phyloP scores from a whole-genome alignment of 495 filamentous ascomycete genomes.

The Aspergillus diversus region DNA sequence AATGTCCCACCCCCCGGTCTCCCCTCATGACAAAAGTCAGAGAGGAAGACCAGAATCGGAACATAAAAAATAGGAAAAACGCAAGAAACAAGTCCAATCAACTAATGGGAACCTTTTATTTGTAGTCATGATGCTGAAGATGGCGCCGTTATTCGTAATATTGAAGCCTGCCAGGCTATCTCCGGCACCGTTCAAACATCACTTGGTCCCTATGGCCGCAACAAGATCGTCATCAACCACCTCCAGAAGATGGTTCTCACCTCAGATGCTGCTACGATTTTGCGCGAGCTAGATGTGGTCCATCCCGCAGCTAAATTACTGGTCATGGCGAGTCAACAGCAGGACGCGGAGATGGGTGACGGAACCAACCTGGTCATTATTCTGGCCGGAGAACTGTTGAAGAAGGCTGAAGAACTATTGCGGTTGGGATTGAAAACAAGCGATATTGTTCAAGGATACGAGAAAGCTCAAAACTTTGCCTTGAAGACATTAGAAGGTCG shows the following conservation, averaged over 20 bases:
- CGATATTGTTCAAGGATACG: constrained; percentile 94
- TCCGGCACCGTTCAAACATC: constrained; percentile 95
- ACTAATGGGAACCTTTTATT: constrained; percentile 21
- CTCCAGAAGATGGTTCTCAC: constrained; percentile 99
- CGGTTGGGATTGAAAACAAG: constrained; percentile 95
- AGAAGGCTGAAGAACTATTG: constrained; percentile 95
- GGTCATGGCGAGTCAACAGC: constrained; percentile 99
- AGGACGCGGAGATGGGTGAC: constrained; percentile 98
- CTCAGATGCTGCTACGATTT: constrained; percentile 95
- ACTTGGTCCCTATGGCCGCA: constrained; percentile 94
- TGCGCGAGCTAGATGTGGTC: constrained; percentile 96
- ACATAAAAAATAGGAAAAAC: constrained; percentile 1
- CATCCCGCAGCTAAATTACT: constrained; percentile 97
- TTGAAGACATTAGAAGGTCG: constrained; percentile 78
- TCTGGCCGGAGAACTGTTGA: constrained; percentile 91
- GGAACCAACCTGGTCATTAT: constrained; percentile 98
- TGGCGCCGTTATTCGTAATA: constrained; percentile 97
- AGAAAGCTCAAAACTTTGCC: constrained; percentile 88
- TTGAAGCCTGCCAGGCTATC: constrained; percentile 97
- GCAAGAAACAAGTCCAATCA: constrained; percentile 7
- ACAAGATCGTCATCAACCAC: constrained; percentile 99
- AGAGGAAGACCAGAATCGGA: background rate
- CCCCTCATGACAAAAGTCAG: background rate
- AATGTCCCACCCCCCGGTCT: constrained; percentile 36
- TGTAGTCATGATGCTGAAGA: constrained; percentile 95